A percentile compares a stretch with the other conserved stretches of the same genome.
Evolutionary conservation across 306 rosid genomes (phyloP).

Genomic region (Lathyrus aphaca): DNA sequence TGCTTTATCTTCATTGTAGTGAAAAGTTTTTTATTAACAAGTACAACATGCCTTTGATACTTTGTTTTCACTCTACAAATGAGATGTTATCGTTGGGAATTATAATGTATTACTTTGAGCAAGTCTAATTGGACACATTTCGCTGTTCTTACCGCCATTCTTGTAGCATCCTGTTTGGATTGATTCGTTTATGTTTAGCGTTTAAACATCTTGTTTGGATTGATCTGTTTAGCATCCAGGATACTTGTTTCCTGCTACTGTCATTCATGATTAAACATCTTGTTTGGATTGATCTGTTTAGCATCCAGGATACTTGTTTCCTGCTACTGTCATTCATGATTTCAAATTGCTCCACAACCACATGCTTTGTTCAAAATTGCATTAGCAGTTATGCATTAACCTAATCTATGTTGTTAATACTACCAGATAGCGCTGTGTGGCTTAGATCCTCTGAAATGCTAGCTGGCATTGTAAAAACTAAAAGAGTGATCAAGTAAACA

Average conservation of each 20-base stretch:
- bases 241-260: neutral
- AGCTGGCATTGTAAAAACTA: too few relatives aligned
- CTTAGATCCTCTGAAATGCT: too few relatives aligned
- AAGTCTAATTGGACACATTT: constrained; percentile 36
- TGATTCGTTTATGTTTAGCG: neutral
- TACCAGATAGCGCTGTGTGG: too few relatives aligned
- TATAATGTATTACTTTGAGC: constrained; percentile 33
- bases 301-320: neutral
- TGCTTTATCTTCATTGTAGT: constrained; percentile 37
- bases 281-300: constrained; percentile 13
- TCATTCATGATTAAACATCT: neutral
- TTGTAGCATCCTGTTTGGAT: constrained; percentile 30
- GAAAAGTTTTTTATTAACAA: constrained; percentile 36
- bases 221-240: neutral
- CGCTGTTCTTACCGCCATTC: constrained; percentile 16
- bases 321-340: neutral
- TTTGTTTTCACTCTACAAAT: constrained; percentile 33
- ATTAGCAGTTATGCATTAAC: neutral
- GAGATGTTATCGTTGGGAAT: constrained; percentile 41
- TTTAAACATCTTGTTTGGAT: constrained; percentile 1
- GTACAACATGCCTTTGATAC: constrained; percentile 36
- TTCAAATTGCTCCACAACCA: neutral
- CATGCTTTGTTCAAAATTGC: neutral
- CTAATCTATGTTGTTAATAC: neutral
- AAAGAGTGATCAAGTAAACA: too few relatives aligned